These are phyloP conservation scores for Beauveria pseudobassiana DNA, from an alignment of 2,329 filamentous ascomycete genomes.

Conservation along the genomic window DNA sequence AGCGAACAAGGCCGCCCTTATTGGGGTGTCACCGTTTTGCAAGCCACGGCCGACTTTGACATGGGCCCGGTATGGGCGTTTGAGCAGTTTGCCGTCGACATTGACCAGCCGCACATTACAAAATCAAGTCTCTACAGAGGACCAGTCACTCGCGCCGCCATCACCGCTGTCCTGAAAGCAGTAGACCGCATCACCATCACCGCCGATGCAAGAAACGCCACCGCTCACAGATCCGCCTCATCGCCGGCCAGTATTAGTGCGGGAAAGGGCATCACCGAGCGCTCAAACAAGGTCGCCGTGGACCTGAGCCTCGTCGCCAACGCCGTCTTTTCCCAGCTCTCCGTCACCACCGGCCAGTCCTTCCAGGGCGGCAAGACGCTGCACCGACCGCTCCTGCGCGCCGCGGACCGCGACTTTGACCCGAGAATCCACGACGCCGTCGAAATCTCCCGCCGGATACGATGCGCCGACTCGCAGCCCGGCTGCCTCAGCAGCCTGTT, in stretches of 20 bases:
- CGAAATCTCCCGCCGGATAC: constrained; percentile 33
- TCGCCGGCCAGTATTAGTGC: constrained; percentile 5
- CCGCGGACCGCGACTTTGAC: constrained; percentile 30
- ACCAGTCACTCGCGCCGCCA: constrained; percentile 29
- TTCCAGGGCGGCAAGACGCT: constrained; percentile 31
- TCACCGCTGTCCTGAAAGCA: constrained; percentile 28
- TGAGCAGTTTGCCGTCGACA: constrained; percentile 33
- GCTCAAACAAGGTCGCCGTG: constrained; percentile 6
- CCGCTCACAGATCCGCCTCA: background rate
- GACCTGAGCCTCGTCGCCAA: constrained; percentile 20
- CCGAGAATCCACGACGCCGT: constrained; percentile 24
- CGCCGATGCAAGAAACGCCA: constrained; percentile 9
- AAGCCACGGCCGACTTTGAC: constrained; percentile 33
- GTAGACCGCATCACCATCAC: constrained; percentile 28
- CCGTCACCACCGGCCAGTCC: constrained; percentile 25
- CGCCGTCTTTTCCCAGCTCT: constrained; percentile 20
- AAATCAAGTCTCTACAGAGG: constrained; percentile 35
- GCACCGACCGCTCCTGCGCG: constrained; percentile 31
- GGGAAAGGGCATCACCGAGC: background rate
- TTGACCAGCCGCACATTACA: constrained; percentile 30
- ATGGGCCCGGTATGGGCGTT: constrained; percentile 37
- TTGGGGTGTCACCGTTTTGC: constrained; percentile 33
- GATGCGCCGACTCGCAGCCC: constrained; percentile 34
- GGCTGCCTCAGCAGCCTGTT: constrained; percentile 31
- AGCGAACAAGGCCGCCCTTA: constrained; percentile 26